These are phyloP conservation scores for Chlamydomonas urium DNA, from an alignment of 139 green algal species.

Conservation along the genomic window DNA sequence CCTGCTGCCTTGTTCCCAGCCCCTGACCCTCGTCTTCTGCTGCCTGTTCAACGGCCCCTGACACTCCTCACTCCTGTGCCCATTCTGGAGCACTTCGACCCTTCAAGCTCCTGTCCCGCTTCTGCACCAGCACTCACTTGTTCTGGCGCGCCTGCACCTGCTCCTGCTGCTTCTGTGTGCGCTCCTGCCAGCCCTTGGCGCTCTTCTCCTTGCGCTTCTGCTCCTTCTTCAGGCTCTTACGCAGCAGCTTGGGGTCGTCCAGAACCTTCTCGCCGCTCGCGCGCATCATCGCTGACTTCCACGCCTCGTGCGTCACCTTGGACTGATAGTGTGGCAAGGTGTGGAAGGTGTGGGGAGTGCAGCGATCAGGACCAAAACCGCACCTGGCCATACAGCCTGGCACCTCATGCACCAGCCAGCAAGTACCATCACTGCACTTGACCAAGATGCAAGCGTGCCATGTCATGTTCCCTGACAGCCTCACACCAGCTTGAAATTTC, in stretches of 20 bases:
- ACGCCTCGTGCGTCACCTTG: conserved; percentile 42
- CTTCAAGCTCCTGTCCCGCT: not conserved
- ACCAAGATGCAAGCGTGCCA: not conserved
- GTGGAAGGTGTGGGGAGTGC: too few species aligned
- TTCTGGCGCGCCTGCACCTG: not conserved
- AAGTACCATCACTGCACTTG: not conserved
- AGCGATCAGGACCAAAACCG: not conserved
- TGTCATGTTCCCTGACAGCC: not conserved
- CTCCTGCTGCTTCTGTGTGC: conserved; percentile 57
- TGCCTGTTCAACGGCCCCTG: not conserved
- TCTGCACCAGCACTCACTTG: conserved; percentile 2
- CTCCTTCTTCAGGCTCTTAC: conserved; percentile 66
- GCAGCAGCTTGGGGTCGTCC: conserved; percentile 85
- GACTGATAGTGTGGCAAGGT: too few species aligned
- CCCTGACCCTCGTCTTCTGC: too few species aligned
- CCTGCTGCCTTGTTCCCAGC: too few species aligned
- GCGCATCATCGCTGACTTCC: conserved; percentile 57
- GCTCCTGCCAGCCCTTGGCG: conserved; percentile 62
- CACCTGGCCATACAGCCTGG: not conserved
- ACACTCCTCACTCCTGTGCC: not conserved
- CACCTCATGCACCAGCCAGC: not conserved
- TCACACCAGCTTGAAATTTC: not conserved
- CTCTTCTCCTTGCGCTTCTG: conserved; percentile 66
- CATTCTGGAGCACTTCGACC: not conserved
- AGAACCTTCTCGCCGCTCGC: conserved; percentile 77